A percentile compares a stretch with the other conserved stretches of the same genome.
phyloP scores from a whole-genome alignment of 345 rosid genomes.

The Pistacia atlantica region DNA sequence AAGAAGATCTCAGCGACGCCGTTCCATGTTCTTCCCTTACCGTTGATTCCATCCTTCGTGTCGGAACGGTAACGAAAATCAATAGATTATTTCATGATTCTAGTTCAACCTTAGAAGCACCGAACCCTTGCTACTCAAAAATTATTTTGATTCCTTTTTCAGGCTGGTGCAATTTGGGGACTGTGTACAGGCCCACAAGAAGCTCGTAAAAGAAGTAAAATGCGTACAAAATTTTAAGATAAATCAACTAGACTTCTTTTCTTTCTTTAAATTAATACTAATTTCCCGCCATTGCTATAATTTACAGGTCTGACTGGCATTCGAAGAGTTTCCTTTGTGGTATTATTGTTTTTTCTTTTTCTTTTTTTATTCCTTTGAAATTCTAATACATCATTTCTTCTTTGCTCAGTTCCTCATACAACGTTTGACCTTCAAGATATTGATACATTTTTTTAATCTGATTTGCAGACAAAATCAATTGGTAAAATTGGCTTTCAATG shows the following conservation, averaged over 20 bases:
- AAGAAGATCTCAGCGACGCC: conserved; percentile 46
- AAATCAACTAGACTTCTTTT: background rate
- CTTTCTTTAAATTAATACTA: background rate
- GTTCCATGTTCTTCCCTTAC: conserved; percentile 84
- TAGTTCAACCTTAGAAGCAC: background rate
- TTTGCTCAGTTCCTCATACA: background rate
- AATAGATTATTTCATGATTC: background rate
- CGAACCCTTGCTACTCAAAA: background rate
- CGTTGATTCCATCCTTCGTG: conserved; percentile 62
- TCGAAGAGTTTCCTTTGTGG: conserved; percentile 72
- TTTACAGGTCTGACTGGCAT: conserved; percentile 64
- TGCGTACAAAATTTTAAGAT: background rate
- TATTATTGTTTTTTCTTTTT: conserved; percentile 21
- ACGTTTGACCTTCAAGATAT: background rate
- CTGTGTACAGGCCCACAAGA: conserved; percentile 59
- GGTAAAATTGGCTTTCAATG: conserved; percentile 65
- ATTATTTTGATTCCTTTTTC: conserved; percentile 14
- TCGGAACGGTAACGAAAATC: conserved; percentile 50
- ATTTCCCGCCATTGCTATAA: background rate
- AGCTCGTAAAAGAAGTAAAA: conserved; percentile 59
- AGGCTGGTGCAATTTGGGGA: conserved; percentile 88
- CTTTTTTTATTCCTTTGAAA: background rate
- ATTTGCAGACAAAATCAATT: conserved; percentile 61
- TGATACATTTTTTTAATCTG: conserved; percentile 10
- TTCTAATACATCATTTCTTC: background rate